Conservation (phyloP, 1,284 basidiomycete species). For the Schizophyllum amplum region DNA sequence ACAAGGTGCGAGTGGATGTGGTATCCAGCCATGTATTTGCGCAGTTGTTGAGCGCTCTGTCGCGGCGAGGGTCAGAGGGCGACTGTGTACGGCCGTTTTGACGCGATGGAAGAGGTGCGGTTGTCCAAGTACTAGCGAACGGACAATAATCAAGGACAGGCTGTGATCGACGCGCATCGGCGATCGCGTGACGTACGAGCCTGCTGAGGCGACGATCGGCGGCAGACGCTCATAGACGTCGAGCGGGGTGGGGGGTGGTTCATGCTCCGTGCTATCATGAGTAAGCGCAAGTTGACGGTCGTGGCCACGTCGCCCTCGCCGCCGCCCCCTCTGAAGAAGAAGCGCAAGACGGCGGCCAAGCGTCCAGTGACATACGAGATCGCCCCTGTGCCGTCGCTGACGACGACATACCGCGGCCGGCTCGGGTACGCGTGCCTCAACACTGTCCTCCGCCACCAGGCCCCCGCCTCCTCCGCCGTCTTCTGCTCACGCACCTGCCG, state of each 20-base stretch:
- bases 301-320: background rate
- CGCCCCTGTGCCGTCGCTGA: background rate
- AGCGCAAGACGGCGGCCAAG: background rate
- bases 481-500: conserved; percentile 73
- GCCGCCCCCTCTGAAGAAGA: background rate
- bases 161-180: too few species aligned
- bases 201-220: background rate
- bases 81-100: too few species aligned
- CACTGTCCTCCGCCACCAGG: conserved; percentile 67
- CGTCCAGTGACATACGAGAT: background rate
- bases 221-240: background rate
- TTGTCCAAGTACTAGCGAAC: too few species aligned
- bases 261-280: background rate
- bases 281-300: background rate
- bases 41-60: too few species aligned
- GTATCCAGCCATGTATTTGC: too few species aligned
- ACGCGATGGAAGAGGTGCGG: too few species aligned
- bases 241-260: background rate
- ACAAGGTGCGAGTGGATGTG: too few species aligned
- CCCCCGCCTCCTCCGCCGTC: conserved; percentile 50
- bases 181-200: too few species aligned
- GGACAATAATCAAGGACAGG: too few species aligned
- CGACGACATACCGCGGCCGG: background rate
- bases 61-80: too few species aligned
- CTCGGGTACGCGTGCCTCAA: conserved; percentile 77